A percentile compares a stretch with the other conserved stretches of the same genome.
Conservation (phyloP, 352 stramenopile species). For the Phytopythium ostracodes region DNA sequence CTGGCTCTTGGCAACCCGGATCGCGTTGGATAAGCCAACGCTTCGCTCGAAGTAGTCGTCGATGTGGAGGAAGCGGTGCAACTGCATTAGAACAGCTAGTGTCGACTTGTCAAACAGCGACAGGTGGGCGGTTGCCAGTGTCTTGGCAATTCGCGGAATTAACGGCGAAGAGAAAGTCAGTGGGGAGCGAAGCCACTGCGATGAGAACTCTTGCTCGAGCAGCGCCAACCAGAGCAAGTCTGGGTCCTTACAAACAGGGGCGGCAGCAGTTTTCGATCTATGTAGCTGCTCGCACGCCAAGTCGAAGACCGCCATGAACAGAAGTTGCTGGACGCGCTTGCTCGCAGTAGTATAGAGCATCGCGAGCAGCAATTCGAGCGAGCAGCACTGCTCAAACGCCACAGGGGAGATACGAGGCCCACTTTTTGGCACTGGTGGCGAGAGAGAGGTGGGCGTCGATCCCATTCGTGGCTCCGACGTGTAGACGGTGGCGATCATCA, state of each 20-base stretch:
- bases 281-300: constrained; percentile 27
- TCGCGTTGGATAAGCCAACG: constrained; percentile 20
- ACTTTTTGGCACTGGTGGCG: neutral
- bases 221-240: constrained; percentile 23
- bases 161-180: constrained; percentile 20
- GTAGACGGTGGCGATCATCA: constrained; percentile 26
- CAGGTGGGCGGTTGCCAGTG: constrained; percentile 16
- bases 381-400: constrained; percentile 26
- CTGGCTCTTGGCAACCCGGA: constrained; percentile 18
- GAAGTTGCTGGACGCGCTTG: constrained; percentile 15
- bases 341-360: constrained; percentile 29
- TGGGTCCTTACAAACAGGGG: constrained; percentile 15
- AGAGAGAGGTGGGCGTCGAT: constrained; percentile 8
- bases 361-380: constrained; percentile 27
- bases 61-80: constrained; percentile 32
- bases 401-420: constrained; percentile 15
- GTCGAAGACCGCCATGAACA: constrained; percentile 28
- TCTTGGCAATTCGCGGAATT: constrained; percentile 17
- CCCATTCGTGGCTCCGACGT: constrained; percentile 7
- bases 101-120: constrained; percentile 34
- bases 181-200: constrained; percentile 8
- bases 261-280: constrained; percentile 14
- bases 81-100: constrained; percentile 30
- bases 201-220: constrained; percentile 20
- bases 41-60: constrained; percentile 47